A percentile compares a stretch with the other conserved stretches of the same genome.
phyloP scores from a whole-genome alignment of 2,329 filamentous ascomycete species.

The Rhinocladiella mackenziei region DNA sequence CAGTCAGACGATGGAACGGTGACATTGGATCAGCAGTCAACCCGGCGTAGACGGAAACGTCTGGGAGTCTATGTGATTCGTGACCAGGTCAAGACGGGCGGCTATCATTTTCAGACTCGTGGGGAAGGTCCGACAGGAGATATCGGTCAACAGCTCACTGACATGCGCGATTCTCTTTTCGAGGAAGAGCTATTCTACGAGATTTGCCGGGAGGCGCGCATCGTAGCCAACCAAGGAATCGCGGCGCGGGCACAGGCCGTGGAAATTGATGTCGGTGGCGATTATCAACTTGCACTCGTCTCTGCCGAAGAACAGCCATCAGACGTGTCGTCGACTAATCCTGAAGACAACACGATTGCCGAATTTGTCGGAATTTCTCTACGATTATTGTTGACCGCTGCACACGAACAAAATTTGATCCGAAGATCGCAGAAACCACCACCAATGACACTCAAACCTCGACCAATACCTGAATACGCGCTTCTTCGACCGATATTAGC shows the following conservation, averaged over 20 bases:
- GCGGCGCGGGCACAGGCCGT: slow-evolving; percentile 58
- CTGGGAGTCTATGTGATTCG: slow-evolving; percentile 55
- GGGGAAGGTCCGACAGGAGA: slow-evolving; percentile 30
- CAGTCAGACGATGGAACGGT: slow-evolving; percentile 71
- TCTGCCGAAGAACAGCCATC: slow-evolving; percentile 59
- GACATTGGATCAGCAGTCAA: slow-evolving; percentile 59
- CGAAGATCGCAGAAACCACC: slow-evolving; percentile 61
- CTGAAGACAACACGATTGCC: slow-evolving; percentile 52
- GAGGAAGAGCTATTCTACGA: slow-evolving; percentile 84
- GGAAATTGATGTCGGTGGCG: slow-evolving; percentile 51
- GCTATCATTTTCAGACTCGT: slow-evolving; percentile 5
- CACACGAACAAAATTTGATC: slow-evolving; percentile 71
- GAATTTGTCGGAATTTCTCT: slow-evolving; percentile 64
- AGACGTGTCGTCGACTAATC: slow-evolving; percentile 24
- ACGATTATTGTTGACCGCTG: slow-evolving; percentile 71
- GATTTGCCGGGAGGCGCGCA: slow-evolving; percentile 73
- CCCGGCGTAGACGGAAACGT: slow-evolving; percentile 51
- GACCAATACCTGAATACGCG: slow-evolving; percentile 49
- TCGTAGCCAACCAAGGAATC: slow-evolving; percentile 67
- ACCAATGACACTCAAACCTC: slow-evolving; percentile 51
- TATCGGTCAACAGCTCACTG: slow-evolving; percentile 34
- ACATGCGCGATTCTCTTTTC: slow-evolving; percentile 48
- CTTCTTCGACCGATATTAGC: slow-evolving; percentile 58
- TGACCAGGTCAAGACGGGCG: slow-evolving; percentile 15
- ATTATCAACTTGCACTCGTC: slow-evolving; percentile 62